A percentile compares a stretch with the other conserved stretches of the same genome.
phyloP scores from a whole-genome alignment of 768 basidiomycete species.

The Mycena olivaceomarginata region DNA sequence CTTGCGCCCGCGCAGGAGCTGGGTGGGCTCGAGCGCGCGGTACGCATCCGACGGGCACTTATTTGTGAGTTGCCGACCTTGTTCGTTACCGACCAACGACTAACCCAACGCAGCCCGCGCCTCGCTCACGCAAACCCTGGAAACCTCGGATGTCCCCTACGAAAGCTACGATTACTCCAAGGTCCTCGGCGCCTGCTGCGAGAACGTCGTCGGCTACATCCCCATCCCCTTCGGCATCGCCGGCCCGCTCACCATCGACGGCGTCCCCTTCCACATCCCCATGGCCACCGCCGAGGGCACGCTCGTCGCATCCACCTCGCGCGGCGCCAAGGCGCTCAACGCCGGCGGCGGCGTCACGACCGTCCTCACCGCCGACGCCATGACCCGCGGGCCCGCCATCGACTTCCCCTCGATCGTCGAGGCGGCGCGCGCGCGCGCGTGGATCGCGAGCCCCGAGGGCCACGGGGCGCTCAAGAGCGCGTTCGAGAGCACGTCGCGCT shows the following conservation, averaged over 20 bases:
- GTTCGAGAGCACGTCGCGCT: conserved; percentile 96
- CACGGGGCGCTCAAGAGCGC: conserved; percentile 90
- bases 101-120: conserved; percentile 78
- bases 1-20: conserved; percentile 65
- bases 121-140: conserved; percentile 89
- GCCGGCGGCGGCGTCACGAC: conserved; percentile 96
- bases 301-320: conserved; percentile 96
- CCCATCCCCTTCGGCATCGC: conserved; percentile 97
- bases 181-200: conserved; percentile 97
- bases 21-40: conserved; percentile 87
- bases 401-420: conserved; percentile 90
- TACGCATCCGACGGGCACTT: conserved; percentile 81
- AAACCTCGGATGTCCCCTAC: conserved; percentile 89
- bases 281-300: conserved; percentile 99
- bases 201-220: conserved; percentile 98
- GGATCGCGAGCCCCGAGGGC: no score
- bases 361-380: conserved; percentile 93
- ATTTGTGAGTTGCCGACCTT: no score
- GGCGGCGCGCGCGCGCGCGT: conserved; percentile 90
- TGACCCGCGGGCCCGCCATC: conserved; percentile 99
- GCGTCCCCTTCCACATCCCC: conserved; percentile 89
- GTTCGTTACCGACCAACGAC: conserved; percentile 23
- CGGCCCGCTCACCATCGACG: conserved; percentile 95
- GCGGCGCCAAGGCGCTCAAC: conserved; percentile 98
- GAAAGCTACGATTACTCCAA: conserved; percentile 93